phyloP scores from a whole-genome alignment of 805 yeast genomes.

The Myxozyma melibiosi region DNA sequence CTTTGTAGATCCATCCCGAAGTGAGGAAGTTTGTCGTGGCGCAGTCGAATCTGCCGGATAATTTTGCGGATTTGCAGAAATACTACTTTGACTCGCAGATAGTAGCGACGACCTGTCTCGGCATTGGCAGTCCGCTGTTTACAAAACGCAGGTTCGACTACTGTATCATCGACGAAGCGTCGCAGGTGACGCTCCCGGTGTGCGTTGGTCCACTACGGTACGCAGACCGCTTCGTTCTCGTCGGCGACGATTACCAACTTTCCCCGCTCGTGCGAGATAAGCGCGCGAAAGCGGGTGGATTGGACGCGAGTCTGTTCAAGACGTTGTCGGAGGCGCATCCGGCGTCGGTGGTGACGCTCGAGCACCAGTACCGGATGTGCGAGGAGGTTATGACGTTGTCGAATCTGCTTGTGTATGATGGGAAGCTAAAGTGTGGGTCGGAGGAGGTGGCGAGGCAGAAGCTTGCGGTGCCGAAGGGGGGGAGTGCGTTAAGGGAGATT shows the following conservation, averaged over 20 bases:
- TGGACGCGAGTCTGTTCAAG: slow-evolving; percentile 77
- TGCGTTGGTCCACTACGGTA: slow-evolving; percentile 84
- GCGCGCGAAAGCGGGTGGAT: slow-evolving; percentile 63
- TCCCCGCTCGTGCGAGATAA: slow-evolving; percentile 82
- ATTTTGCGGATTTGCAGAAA: slow-evolving; percentile 48
- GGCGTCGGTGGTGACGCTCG: slow-evolving; percentile 69
- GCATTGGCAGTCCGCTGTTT: slow-evolving; percentile 66
- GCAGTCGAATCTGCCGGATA: slow-evolving; percentile 17
- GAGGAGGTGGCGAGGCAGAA: slow-evolving; percentile 60
- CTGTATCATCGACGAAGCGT: slow-evolving; percentile 95
- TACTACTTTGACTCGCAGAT: slow-evolving; percentile 62
- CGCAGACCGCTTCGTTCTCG: slow-evolving; percentile 79
- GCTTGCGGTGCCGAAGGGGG: slow-evolving; percentile 52
- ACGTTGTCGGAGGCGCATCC: slow-evolving; percentile 74
- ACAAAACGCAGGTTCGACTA: slow-evolving; percentile 71
- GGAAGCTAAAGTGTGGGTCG: slow-evolving; percentile 75
- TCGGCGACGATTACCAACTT: slow-evolving; percentile 95
- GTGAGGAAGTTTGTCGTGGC: slow-evolving; percentile 49
- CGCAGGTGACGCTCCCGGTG: slow-evolving; percentile 90
- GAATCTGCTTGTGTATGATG: slow-evolving; percentile 75
- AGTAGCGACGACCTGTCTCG: slow-evolving; percentile 88
- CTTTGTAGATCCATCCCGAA: slow-evolving; percentile 59
- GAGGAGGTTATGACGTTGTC: slow-evolving; percentile 82
- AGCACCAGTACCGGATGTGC: slow-evolving; percentile 91
- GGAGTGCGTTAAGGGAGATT: slow-evolving; percentile 4